Evolutionary conservation across 2,329 filamentous ascomycete genomes (phyloP).

Genomic region (Aspergillus sp.): DNA sequence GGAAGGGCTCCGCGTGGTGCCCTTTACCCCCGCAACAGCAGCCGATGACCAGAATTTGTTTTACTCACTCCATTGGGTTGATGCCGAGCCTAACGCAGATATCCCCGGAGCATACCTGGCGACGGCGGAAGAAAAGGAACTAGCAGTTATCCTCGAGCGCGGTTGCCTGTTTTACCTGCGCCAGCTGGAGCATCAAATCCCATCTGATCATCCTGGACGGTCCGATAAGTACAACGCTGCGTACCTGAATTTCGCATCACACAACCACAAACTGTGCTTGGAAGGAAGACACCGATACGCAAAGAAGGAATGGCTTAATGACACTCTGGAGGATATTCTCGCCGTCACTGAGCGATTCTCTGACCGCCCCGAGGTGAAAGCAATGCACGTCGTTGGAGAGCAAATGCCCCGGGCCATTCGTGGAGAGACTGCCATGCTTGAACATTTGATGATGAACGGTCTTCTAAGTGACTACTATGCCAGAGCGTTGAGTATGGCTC

Average conservation of each 20-base stretch:
- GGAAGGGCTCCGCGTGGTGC: not conserved
- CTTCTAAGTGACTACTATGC: too few species aligned
- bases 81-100: not conserved
- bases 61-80: too few species aligned
- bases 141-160: constrained; percentile 10
- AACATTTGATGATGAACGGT: too few species aligned
- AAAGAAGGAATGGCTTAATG: constrained; percentile 6
- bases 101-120: too few species aligned
- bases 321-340: not conserved
- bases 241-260: not conserved
- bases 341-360: too few species aligned
- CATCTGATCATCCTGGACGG: not conserved
- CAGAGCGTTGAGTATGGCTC: too few species aligned
- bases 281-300: not conserved
- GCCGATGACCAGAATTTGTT: not conserved
- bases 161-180: constrained; percentile 16
- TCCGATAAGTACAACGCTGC: not conserved
- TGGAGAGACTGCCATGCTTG: too few species aligned
- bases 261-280: not conserved
- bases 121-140: not conserved
- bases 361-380: too few species aligned
- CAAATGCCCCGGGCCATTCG: too few species aligned
- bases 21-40: not conserved
- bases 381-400: too few species aligned
- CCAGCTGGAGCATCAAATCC: not conserved